Conservation (phyloP, 2,329 filamentous ascomycete genomes). For the Elsinoe batatas region DNA sequence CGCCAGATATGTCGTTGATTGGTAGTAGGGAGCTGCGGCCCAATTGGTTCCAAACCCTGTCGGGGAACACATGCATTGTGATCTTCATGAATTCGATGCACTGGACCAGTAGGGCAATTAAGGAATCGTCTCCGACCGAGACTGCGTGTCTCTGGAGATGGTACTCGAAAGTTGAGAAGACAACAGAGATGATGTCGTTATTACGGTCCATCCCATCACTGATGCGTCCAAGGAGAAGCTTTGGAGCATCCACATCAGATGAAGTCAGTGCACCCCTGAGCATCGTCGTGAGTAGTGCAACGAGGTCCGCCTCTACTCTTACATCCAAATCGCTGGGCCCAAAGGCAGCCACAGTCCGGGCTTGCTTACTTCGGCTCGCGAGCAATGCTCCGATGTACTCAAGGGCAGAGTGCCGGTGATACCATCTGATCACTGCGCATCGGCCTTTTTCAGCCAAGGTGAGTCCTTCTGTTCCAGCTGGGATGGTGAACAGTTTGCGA, state of each 20-base stretch:
- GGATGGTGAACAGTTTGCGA: slow-evolving; percentile 34
- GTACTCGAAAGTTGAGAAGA: slow-evolving; percentile 77
- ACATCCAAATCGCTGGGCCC: slow-evolving; percentile 47
- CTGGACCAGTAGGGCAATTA: slow-evolving; percentile 57
- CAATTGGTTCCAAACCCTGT: slow-evolving; percentile 82
- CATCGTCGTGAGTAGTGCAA: slow-evolving; percentile 63
- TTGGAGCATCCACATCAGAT: slow-evolving; percentile 29
- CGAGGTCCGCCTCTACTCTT: slow-evolving; percentile 61
- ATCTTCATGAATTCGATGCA: slow-evolving; percentile 74
- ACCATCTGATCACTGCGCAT: slow-evolving; percentile 60
- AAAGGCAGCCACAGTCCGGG: slow-evolving; percentile 29
- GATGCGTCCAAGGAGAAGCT: slow-evolving; percentile 39
- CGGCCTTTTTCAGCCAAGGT: slow-evolving; percentile 71
- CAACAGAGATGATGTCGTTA: slow-evolving; percentile 65
- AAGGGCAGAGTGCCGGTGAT: slow-evolving; percentile 65
- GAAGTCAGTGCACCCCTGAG: slow-evolving; percentile 36
- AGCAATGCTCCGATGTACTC: slow-evolving; percentile 69
- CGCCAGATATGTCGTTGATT: slow-evolving; percentile 63
- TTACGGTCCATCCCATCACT: slow-evolving; percentile 45
- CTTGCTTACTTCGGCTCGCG: slow-evolving; percentile 39
- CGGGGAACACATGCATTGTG: slow-evolving; percentile 62
- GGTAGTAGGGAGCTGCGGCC: slow-evolving; percentile 71
- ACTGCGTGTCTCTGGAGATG: slow-evolving; percentile 42
- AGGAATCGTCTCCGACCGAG: slow-evolving; percentile 51
- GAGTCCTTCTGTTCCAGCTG: slow-evolving; percentile 54